Evolutionary conservation across 352 stramenopile genomes (phyloP).

Genomic region (Thalassiosira livingstoniorum): DNA sequence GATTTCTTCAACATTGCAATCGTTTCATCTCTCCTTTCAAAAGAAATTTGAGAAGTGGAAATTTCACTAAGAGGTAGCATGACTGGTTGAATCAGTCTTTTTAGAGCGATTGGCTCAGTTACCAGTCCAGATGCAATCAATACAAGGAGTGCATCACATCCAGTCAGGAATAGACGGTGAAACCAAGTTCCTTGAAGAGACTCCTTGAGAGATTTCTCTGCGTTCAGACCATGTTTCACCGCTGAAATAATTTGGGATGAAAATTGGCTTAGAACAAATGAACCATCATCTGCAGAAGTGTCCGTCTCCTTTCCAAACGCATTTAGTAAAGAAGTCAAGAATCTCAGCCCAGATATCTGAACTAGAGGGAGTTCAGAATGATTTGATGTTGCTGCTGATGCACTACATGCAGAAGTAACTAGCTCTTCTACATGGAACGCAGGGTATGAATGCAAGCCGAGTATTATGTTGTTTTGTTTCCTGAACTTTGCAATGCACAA

Average conservation of each 20-base stretch:
- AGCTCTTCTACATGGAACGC: slow-evolving; percentile 76
- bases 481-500: slow-evolving; percentile 57
- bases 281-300: slow-evolving; percentile 67
- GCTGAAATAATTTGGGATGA: slow-evolving; percentile 82
- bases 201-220: slow-evolving; percentile 48
- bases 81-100: slow-evolving; percentile 70
- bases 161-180: slow-evolving; percentile 71
- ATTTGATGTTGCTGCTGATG: slow-evolving; percentile 76
- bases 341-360: slow-evolving; percentile 73
- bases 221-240: slow-evolving; percentile 76
- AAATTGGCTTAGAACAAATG: slow-evolving; percentile 76
- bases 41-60: slow-evolving; percentile 53
- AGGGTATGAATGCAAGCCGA: slow-evolving; percentile 61
- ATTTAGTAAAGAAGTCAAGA: slow-evolving; percentile 68
- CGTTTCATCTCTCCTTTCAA: slow-evolving; percentile 5
- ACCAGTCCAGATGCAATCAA: slow-evolving; percentile 71
- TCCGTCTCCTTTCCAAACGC: slow-evolving; percentile 70
- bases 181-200: slow-evolving; percentile 48
- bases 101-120: slow-evolving; percentile 68
- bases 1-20: slow-evolving; percentile 42
- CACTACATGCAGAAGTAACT: slow-evolving; percentile 68
- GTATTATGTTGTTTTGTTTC: slow-evolving; percentile 43
- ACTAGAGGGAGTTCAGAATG: slow-evolving; percentile 77
- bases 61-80: slow-evolving; percentile 57
- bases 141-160: slow-evolving; percentile 69